Evolutionary conservation across 176 grass and related monocot genomes (phyloP).

Genomic region (Paspalum notatum): DNA sequence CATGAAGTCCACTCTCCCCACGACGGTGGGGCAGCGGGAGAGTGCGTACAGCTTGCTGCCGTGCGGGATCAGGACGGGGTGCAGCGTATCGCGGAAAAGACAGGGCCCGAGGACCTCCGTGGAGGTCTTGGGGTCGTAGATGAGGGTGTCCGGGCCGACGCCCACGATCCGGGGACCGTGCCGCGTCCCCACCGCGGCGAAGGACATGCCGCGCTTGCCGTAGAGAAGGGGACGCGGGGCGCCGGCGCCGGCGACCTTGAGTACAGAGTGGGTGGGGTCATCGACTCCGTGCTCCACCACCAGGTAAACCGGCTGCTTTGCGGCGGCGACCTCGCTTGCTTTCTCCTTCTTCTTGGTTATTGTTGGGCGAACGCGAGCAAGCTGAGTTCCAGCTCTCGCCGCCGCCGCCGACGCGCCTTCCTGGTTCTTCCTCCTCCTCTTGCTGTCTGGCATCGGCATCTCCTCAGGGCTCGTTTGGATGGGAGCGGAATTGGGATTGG

Average conservation of each 20-base stretch:
- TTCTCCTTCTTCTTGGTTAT: background rate
- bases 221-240: background rate
- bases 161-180: background rate
- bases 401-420: background rate
- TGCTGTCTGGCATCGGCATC: background rate
- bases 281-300: background rate
- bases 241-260: background rate
- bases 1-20: background rate
- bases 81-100: background rate
- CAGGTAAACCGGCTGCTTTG: background rate
- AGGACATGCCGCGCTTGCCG: slow-evolving; percentile 7
- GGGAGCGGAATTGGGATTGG: too few species aligned
- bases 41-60: slow-evolving; percentile 10
- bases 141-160: background rate
- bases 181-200: slow-evolving; percentile 7
- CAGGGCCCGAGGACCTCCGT: background rate
- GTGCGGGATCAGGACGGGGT: slow-evolving; percentile 15
- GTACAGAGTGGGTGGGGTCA: background rate
- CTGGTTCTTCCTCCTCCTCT: background rate
- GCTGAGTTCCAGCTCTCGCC: too few species aligned
- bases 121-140: slow-evolving; percentile 14
- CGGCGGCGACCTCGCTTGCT: background rate
- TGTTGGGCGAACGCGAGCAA: background rate
- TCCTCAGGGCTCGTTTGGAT: too few species aligned
- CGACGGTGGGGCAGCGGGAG: background rate